Evolutionary conservation across 768 basidiomycete genomes (phyloP).

Genomic region (Hysterangium stoloniferum): DNA sequence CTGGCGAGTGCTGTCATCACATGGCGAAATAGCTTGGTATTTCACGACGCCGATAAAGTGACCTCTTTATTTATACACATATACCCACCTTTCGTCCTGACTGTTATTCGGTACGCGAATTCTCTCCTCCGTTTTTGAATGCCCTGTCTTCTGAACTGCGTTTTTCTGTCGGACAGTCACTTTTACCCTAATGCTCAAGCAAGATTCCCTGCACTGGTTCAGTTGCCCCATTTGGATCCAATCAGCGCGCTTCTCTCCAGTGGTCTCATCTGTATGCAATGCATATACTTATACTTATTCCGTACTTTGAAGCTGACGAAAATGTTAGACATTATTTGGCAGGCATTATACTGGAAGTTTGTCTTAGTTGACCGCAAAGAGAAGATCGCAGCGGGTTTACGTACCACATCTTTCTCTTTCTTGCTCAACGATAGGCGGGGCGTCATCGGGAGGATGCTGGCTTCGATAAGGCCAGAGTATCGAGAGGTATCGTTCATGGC

Average conservation of each 20-base stretch:
- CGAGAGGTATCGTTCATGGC: conserved; percentile 72
- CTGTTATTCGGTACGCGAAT: conserved; percentile 68
- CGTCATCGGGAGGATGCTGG: conserved; percentile 65
- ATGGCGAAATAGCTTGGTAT: conserved; percentile 97
- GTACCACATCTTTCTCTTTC: conserved; percentile 84
- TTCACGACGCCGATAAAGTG: conserved; percentile 95
- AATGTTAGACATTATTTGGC: conserved; percentile 79
- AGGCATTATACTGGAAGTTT: conserved; percentile 93
- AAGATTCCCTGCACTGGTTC: conserved; percentile 78
- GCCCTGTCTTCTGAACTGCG: background rate
- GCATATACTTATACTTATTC: background rate
- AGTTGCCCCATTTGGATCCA: conserved; percentile 66
- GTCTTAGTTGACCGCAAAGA: conserved; percentile 79
- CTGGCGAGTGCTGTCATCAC: conserved; percentile 94
- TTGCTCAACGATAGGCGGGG: conserved; percentile 85
- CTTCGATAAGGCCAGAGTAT: conserved; percentile 48
- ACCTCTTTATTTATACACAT: conserved; percentile 94
- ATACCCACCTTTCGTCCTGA: conserved; percentile 86
- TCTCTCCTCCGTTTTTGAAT: background rate
- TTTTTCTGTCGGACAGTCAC: conserved; percentile 47
- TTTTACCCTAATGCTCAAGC: conserved; percentile 73
- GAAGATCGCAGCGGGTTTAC: conserved; percentile 87
- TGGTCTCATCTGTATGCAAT: conserved; percentile 69
- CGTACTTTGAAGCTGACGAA: conserved; percentile 15
- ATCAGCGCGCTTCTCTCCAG: conserved; percentile 68